Base-by-base conservation (phyloP, 768 basidiomycete species). In the Lactarius hengduanensis region DNA sequence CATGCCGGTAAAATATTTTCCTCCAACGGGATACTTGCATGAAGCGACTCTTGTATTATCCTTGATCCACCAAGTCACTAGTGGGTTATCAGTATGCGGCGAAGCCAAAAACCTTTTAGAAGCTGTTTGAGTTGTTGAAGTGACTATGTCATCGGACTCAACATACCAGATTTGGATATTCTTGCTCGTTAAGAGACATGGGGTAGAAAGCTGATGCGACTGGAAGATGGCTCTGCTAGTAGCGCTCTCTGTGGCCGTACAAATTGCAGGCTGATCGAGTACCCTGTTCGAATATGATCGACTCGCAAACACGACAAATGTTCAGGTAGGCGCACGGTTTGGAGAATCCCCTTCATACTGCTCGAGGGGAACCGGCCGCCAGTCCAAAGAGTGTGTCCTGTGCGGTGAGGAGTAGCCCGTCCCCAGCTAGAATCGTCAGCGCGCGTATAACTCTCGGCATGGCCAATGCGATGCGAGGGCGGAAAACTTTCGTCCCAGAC, bases 381-480 rank as follows among this genome's bases (percentile, higher is more conserved):
- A 67, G 30, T 63, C 66, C 32, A 53, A 63, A 55, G 57, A 28
- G n/a, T 68, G 56, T 16, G 38, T 22, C 43, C 59, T 60, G 59
- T 26, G 26, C 26, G 43, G 11, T 6, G 53, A 22, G 30, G 56
- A 43, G 58, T 55, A 43, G 61, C 54, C 15, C 34, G 58, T 16
- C 16, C 53, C 64, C 50, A 54, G 54, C 22, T 54, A 16, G 59
- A 58, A 43, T 62, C 65, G 7, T 66, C 70, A 11, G 63, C 68
- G 50, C 70, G 70, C 20, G 64, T 66, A 55, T 70, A 71, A 57
- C 70, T 71, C 62, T 71, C 69, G 40, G 70, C 68, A 18, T 69
- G 68, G 18, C 62, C 63, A 10, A 69, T 53, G 38, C 69, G 67
- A 53, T 59, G 60, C 34, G 30, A 59, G 15, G 36, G 50, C 40